Conservation (phyloP, 306 rosid species). For the Cicer yamashitae region DNA sequence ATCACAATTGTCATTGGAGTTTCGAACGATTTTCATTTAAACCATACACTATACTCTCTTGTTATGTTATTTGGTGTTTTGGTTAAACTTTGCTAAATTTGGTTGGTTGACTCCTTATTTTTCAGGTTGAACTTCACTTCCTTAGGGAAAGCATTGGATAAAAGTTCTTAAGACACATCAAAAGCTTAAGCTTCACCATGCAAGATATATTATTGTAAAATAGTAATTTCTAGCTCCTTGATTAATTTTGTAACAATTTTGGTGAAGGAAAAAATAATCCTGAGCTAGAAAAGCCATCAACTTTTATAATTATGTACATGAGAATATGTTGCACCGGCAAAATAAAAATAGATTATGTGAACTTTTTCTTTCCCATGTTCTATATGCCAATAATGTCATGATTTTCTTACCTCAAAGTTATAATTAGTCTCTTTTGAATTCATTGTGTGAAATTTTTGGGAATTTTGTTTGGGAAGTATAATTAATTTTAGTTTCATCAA, state of each 20-base stretch:
- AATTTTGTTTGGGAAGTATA: too few species aligned
- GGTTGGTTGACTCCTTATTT: conserved; percentile 26
- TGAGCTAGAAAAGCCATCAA: conserved; percentile 43
- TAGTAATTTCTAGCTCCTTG: conserved; percentile 31
- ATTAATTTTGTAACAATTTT: conserved; percentile 45
- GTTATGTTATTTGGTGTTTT: background rate
- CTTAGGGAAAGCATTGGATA: conserved; percentile 69
- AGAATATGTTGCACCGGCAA: conserved; percentile 35
- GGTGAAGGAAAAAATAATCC: conserved; percentile 34
- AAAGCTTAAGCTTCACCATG: conserved; percentile 30
- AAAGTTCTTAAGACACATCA: conserved; percentile 55
- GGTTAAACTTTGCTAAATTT: conserved; percentile 18
- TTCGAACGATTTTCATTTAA: too few species aligned
- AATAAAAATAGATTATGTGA: conserved; percentile 12
- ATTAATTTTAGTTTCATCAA: too few species aligned
- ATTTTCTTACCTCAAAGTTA: background rate
- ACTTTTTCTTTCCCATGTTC: background rate
- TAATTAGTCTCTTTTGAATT: background rate
- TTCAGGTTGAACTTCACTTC: conserved; percentile 91
- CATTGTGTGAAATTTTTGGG: background rate
- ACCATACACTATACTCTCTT: background rate
- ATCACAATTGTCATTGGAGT: too few species aligned
- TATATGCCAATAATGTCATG: conserved; percentile 3
- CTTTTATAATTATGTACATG: conserved; percentile 31
- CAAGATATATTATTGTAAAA: conserved; percentile 28